These are phyloP conservation scores for Paspalum vaginatum DNA, from an alignment of 176 grass and related monocot genomes.

Conservation along the genomic window DNA sequence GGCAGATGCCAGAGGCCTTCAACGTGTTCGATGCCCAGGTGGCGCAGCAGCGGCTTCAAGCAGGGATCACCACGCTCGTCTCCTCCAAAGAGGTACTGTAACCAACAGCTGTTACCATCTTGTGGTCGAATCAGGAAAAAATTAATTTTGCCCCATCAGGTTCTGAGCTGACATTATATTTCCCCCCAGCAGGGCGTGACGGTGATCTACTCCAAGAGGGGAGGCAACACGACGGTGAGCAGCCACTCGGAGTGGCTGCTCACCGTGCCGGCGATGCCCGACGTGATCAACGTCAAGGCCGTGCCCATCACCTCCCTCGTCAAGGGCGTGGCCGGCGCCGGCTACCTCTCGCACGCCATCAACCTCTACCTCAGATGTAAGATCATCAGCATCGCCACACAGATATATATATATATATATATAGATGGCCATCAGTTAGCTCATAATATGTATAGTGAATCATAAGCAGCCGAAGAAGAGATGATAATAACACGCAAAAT, in stretches of 20 bases:
- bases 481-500: neutral
- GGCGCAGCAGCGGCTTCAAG: slow-evolving; percentile 52
- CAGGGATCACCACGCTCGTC: slow-evolving; percentile 63
- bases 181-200: slow-evolving; percentile 59
- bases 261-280: slow-evolving; percentile 71
- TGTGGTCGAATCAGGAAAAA: neutral
- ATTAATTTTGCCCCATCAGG: too few species aligned
- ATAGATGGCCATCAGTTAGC: neutral
- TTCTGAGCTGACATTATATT: neutral
- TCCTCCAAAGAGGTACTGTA: slow-evolving; percentile 86
- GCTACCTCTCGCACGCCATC: slow-evolving; percentile 96
- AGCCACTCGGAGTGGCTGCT: slow-evolving; percentile 90
- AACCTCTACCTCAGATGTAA: slow-evolving; percentile 97
- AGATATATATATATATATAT: neutral
- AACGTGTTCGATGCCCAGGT: slow-evolving; percentile 80
- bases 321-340: slow-evolving; percentile 62
- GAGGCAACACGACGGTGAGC: slow-evolving; percentile 64
- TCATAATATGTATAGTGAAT: neutral
- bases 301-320: slow-evolving; percentile 88
- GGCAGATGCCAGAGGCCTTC: slow-evolving; percentile 78
- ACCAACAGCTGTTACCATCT: neutral
- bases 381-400: neutral
- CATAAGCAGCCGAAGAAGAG: neutral
- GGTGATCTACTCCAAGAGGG: slow-evolving; percentile 85
- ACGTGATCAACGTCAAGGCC: slow-evolving; percentile 76